Conservation (phyloP, 2,329 filamentous ascomycete species). For the Pyricularia grisea region DNA sequence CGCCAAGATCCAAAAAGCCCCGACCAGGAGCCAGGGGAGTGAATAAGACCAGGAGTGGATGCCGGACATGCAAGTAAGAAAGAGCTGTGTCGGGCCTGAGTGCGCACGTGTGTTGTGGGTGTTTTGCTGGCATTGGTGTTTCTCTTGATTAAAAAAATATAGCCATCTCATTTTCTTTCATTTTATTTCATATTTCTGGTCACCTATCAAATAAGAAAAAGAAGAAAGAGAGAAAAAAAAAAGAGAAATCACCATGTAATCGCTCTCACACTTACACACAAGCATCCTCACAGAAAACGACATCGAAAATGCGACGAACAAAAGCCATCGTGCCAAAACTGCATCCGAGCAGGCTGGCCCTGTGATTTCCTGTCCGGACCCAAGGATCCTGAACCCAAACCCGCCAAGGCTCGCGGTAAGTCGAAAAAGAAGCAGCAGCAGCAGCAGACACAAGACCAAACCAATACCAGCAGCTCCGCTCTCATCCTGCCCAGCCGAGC, state of each 20-base stretch:
- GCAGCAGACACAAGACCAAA: not conserved
- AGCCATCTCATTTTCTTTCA: not conserved
- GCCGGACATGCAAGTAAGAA: not conserved
- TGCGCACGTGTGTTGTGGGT: not conserved
- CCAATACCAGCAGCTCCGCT: not conserved
- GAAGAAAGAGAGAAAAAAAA: not conserved
- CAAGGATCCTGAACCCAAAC: not conserved
- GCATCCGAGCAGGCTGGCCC: not conserved
- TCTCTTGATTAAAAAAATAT: not conserved
- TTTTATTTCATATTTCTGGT: not conserved
- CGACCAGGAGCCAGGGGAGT: not conserved
- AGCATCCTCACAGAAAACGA: not conserved
- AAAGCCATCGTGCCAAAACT: not conserved
- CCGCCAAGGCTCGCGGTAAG: not conserved
- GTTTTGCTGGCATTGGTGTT: not conserved
- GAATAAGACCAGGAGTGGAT: not conserved
- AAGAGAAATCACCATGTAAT: not conserved
- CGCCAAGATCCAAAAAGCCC: not conserved
- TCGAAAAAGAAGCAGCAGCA: not conserved
- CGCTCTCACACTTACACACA: not conserved
- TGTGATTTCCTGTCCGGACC: not conserved
- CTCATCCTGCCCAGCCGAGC: not conserved
- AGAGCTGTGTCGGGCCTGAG: not conserved
- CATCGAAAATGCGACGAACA: not conserved
- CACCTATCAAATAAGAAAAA: not conserved